phyloP scores from a whole-genome alignment of 169 alveolate species.

The Perkinsus chesapeaki region DNA sequence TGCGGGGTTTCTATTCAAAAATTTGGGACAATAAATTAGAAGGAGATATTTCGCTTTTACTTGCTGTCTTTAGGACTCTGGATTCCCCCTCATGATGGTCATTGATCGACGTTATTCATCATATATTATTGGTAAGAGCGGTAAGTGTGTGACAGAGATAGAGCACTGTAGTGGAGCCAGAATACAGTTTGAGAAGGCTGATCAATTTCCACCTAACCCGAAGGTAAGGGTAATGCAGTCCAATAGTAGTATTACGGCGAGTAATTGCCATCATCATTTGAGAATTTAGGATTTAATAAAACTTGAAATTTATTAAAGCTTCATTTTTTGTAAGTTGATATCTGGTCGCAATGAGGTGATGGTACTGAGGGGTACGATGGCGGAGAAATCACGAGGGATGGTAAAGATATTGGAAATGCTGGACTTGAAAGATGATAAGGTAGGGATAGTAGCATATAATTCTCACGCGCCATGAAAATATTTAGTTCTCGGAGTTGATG shows the following conservation, averaged over 20 bases:
- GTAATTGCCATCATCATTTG: no score
- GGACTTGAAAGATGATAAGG: background rate
- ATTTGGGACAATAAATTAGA: no score
- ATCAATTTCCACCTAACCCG: background rate
- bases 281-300: no score
- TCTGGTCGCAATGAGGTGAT: background rate
- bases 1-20: no score
- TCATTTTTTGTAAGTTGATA: background rate
- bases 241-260: background rate
- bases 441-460: background rate
- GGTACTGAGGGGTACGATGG: background rate
- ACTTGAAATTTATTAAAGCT: no score
- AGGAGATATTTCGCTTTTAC: no score
- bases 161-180: background rate
- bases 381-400: background rate
- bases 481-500: background rate
- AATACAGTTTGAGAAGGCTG: background rate
- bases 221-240: background rate
- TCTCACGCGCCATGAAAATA: background rate
- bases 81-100: background rate
- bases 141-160: background rate
- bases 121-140: background rate
- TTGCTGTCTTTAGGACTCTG: background rate
- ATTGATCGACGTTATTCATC: background rate
- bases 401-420: background rate